Conservation (phyloP, 768 basidiomycete species). For the Galerina marginata region DNA sequence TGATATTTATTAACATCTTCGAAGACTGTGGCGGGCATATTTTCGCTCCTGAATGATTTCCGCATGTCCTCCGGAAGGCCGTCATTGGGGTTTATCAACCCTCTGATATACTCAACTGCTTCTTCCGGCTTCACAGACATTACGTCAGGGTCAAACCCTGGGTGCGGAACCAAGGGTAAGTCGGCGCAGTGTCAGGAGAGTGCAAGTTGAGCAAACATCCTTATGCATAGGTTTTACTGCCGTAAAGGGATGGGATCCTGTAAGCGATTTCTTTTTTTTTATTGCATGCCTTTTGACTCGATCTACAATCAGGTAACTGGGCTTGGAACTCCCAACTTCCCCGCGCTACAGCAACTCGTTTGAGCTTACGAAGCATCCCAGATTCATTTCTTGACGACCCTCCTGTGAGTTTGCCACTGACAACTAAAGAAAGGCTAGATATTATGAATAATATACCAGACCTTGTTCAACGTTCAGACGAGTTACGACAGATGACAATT, state of each 20-base stretch:
- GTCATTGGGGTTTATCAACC: constrained; percentile 67
- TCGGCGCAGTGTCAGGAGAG: constrained; percentile 3
- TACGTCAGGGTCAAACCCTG: constrained; percentile 64
- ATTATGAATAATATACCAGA: too few species aligned
- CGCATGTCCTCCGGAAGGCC: constrained; percentile 50
- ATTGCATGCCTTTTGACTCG: background rate
- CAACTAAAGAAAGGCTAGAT: too few species aligned
- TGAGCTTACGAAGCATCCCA: constrained; percentile 13
- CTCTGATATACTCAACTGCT: constrained; percentile 47
- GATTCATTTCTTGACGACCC: too few species aligned
- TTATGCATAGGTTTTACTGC: constrained; percentile 30
- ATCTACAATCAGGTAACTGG: constrained; percentile 55
- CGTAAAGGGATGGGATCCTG: constrained; percentile 45
- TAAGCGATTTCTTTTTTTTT: constrained; percentile 30
- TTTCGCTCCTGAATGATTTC: constrained; percentile 67
- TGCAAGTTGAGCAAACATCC: background rate
- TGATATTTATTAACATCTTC: background rate
- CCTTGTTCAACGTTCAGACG: too few species aligned
- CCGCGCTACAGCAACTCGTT: constrained; percentile 50
- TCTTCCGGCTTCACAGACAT: constrained; percentile 61
- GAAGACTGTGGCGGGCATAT: constrained; percentile 62
- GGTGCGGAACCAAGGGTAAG: constrained; percentile 60
- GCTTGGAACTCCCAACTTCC: constrained; percentile 66
- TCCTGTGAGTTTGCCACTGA: too few species aligned
- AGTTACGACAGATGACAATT: too few species aligned